phyloP scores from a whole-genome alignment of 2,329 filamentous ascomycete genomes.

The Aspergillus awamori region DNA sequence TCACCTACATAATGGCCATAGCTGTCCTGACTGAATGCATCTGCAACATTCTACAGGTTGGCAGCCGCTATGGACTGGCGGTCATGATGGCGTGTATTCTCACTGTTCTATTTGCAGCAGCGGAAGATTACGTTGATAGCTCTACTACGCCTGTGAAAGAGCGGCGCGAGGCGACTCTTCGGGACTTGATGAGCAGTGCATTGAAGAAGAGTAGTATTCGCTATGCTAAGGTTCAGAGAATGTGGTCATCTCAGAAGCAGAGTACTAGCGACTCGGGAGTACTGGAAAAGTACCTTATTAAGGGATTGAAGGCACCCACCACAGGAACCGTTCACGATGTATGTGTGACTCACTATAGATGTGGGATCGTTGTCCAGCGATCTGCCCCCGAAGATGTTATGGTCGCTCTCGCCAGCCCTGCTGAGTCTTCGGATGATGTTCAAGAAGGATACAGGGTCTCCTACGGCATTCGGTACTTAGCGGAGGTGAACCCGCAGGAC shows the following conservation, averaged over 20 bases:
- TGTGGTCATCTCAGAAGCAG: neutral
- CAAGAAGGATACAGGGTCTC: neutral
- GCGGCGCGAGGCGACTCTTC: neutral
- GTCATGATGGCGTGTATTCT: neutral
- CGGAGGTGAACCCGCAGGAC: neutral
- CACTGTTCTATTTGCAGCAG: neutral
- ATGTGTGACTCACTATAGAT: neutral
- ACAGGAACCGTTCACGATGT: neutral
- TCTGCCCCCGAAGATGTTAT: neutral
- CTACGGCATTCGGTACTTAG: neutral
- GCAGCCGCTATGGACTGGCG: neutral
- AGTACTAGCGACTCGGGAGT: neutral
- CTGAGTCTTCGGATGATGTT: rapidly evolving
- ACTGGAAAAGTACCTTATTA: neutral
- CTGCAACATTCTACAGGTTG: neutral
- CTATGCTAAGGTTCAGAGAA: neutral
- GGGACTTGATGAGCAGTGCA: neutral
- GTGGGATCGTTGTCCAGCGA: neutral
- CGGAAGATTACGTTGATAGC: neutral
- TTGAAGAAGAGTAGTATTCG: neutral
- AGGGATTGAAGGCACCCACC: neutral
- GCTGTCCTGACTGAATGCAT: neutral
- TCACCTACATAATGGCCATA: neutral
- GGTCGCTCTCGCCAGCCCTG: neutral
- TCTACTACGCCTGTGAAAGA: neutral